These are phyloP conservation scores for Colletotrichum tanaceti DNA, from an alignment of 2,329 filamentous ascomycete species.

Conservation along the genomic window DNA sequence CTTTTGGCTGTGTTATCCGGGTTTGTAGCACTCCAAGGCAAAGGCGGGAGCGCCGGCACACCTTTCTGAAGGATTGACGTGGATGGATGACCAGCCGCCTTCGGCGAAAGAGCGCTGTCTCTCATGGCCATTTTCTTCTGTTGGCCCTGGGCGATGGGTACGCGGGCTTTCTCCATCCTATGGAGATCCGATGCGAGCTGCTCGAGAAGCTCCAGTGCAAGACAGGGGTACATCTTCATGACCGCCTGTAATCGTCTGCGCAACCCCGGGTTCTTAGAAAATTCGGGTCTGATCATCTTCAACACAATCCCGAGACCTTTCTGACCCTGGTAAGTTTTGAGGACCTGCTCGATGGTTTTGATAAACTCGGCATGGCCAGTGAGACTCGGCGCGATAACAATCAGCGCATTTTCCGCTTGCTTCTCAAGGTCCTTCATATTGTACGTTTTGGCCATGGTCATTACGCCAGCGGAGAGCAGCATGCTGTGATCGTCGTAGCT, in stretches of 20 bases:
- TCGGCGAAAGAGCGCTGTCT: neutral
- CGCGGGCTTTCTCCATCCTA: neutral
- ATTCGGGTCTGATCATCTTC: neutral
- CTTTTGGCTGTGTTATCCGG: neutral
- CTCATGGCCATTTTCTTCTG: neutral
- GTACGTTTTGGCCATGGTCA: neutral
- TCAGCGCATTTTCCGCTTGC: neutral
- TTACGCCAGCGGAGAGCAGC: neutral
- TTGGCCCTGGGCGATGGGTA: neutral
- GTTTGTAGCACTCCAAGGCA: neutral
- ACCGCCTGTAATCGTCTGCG: neutral
- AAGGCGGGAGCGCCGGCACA: neutral
- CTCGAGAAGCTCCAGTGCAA: neutral
- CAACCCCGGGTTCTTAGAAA: neutral
- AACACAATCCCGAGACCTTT: neutral
- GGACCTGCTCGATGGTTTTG: neutral
- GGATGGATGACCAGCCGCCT: neutral
- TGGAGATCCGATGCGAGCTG: neutral
- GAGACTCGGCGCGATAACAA: neutral
- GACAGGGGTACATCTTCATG: neutral
- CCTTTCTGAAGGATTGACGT: neutral
- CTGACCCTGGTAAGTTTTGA: neutral
- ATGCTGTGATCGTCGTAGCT: neutral
- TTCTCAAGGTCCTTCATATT: neutral
- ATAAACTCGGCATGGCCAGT: constrained; percentile 2